phyloP scores from a whole-genome alignment of 148 eudicot species.

The Bassia scoparia region DNA sequence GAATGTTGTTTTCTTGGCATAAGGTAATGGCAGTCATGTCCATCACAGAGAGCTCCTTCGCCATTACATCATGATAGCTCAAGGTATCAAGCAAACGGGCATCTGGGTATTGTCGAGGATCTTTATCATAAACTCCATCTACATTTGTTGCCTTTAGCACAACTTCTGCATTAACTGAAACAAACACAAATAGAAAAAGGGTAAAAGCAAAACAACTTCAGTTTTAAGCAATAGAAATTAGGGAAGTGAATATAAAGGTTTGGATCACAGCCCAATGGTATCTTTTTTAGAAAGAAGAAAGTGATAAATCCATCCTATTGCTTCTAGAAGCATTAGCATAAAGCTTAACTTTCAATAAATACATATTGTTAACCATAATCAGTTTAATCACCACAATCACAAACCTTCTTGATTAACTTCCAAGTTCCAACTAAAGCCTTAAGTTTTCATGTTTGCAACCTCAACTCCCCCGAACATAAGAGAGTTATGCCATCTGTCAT shows the following conservation, averaged over 20 bases:
- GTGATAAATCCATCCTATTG: neutral
- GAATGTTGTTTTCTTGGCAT: conserved; percentile 96
- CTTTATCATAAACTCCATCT: conserved; percentile 85
- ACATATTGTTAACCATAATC: no score
- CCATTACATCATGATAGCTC: conserved; percentile 85
- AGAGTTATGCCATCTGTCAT: no score
- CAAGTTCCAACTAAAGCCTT: no score
- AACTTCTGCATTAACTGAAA: conserved; percentile 92
- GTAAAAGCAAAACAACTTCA: neutral
- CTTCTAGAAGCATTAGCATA: neutral
- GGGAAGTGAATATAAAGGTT: neutral
- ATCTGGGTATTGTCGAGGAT: conserved; percentile 73
- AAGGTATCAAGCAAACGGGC: conserved; percentile 70
- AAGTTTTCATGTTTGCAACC: no score
- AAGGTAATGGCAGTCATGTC: conserved; percentile 96
- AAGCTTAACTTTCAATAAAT: conserved; percentile 3
- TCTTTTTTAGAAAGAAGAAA: neutral
- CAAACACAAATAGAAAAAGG: conserved; percentile 9
- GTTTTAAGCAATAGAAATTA: neutral
- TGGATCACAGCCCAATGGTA: neutral
- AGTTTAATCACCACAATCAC: no score
- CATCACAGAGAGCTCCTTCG: conserved; percentile 90
- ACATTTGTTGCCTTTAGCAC: conserved; percentile 93
- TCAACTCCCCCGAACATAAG: no score
- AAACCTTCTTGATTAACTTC: no score